A percentile compares a stretch with the other conserved stretches of the same genome.
These are phyloP conservation scores for Zymoseptoria pseudotritici DNA, from an alignment of 2,329 filamentous ascomycete species.

Conservation along the genomic window DNA sequence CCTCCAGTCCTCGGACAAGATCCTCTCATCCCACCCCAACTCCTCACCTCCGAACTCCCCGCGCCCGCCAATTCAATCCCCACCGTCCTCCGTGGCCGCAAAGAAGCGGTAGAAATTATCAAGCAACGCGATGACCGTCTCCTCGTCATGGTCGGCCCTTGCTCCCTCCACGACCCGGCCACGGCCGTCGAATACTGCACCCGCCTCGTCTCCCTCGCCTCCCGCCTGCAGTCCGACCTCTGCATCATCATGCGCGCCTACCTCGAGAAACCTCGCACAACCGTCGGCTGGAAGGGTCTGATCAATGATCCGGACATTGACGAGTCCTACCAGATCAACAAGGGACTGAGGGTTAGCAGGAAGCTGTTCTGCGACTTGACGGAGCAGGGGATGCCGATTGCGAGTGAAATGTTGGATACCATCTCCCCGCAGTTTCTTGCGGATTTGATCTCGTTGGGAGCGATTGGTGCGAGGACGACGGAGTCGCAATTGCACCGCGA, in stretches of 20 bases:
- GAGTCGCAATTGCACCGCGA: slow-evolving; percentile 96
- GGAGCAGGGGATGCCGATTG: slow-evolving; percentile 80
- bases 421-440: slow-evolving; percentile 97
- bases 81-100: slow-evolving; percentile 65
- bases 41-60: slow-evolving; percentile 81
- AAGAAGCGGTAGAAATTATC: slow-evolving; percentile 65
- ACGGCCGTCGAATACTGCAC: slow-evolving; percentile 82
- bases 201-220: slow-evolving; percentile 67
- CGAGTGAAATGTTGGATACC: slow-evolving; percentile 96
- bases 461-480: slow-evolving; percentile 91
- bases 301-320: slow-evolving; percentile 99
- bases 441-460: slow-evolving; percentile 89
- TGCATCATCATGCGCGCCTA: slow-evolving; percentile 97
- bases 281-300: slow-evolving; percentile 96
- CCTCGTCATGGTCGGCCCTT: slow-evolving; percentile 89
- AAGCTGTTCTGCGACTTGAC: slow-evolving; percentile 92
- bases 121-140: slow-evolving; percentile 76
- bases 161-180: slow-evolving; percentile 91
- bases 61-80: slow-evolving; percentile 51
- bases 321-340: slow-evolving; percentile 97
- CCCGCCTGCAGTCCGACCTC: slow-evolving; percentile 74
- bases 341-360: slow-evolving; percentile 84
- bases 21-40: slow-evolving; percentile 79
- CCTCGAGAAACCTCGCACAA: slow-evolving; percentile 96
- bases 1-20: slow-evolving; percentile 80